Conservation (phyloP, 2,329 filamentous ascomycete genomes). For the Colletotrichum sp. region DNA sequence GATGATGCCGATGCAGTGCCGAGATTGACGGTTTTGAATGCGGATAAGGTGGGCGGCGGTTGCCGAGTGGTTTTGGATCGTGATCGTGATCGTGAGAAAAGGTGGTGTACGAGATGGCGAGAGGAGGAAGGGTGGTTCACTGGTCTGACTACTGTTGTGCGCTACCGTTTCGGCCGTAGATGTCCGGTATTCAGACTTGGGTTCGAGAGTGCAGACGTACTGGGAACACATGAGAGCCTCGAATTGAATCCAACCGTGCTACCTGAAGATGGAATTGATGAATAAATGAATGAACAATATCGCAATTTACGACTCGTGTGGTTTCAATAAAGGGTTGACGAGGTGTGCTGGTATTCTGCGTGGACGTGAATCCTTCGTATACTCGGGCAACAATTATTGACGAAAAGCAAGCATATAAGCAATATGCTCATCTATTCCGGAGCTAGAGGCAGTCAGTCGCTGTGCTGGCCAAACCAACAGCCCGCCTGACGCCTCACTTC, state of each 20-base stretch:
- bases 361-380: background rate
- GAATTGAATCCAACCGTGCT: rapidly evolving
- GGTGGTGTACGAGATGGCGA: background rate
- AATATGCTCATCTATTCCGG: rapidly evolving
- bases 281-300: background rate
- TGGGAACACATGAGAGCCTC: rapidly evolving
- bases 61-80: background rate
- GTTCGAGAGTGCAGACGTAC: rapidly evolving
- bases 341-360: rapidly evolving
- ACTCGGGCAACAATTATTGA: background rate
- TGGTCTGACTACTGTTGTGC: background rate
- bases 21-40: background rate
- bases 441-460: rapidly evolving
- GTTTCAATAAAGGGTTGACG: background rate
- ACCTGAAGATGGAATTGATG: background rate
- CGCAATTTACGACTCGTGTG: rapidly evolving
- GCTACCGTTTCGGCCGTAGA: background rate
- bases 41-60: background rate
- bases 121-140: background rate
- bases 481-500: background rate
- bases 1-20: background rate
- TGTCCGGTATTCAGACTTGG: background rate
- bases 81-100: background rate
- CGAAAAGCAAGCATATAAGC: background rate
- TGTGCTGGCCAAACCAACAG: background rate